Evolutionary conservation across 768 basidiomycete species (phyloP), one percentile per base, ranked within the genome.

Genomic region (Leccinum truebloodii): DNA sequence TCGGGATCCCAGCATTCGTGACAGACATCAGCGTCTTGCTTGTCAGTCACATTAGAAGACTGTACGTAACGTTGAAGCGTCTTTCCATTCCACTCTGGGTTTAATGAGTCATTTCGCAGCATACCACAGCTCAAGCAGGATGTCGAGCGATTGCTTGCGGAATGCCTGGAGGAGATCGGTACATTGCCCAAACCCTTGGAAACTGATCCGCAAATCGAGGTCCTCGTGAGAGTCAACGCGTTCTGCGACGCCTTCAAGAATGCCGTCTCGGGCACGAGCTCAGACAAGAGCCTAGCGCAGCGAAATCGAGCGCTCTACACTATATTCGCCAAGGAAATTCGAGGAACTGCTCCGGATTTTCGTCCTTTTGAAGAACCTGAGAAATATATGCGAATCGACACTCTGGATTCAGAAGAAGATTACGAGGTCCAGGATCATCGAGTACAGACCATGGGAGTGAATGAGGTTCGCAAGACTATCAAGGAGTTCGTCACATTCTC

Each of bases 1-100:
- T 26, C 24, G 24, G 24, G 24, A 26, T 26, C 24, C 24, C 24
- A 26, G 24, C 24, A 26, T 26, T 26, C 24, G 24, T 26, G 24
- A 26, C 24, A 26, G 24, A 26, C 24, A 26, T 26, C 24, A 26
- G 24, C 54, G 65, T 66, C 39, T 73, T 86, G 12, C 76, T 90
- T 13, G 77, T 86, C 12, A 55, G 70, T 0, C 75, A 82, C n/a
- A 86, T 89, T 49, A 80, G 81, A 35, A 70, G 64, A 26, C 80
- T 79, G 88, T 89, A 62, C 50, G 83, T 74, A 18, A 3, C 24
- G 0, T 24, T 39, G 6, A 13, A 1, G 5, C 14, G 9, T 37
- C n/a, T 16, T 51, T 18, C 18, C 8, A 46, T n/a, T 30, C 58
- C 18, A 39, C 32, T 32, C 13, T 22, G 12, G 14, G n/a, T 55